Percentiles rank a stretch among this genome's conserved stretches.
Conservation (phyloP, 352 stramenopile species). For the Globisporangium viniferum region DNA sequence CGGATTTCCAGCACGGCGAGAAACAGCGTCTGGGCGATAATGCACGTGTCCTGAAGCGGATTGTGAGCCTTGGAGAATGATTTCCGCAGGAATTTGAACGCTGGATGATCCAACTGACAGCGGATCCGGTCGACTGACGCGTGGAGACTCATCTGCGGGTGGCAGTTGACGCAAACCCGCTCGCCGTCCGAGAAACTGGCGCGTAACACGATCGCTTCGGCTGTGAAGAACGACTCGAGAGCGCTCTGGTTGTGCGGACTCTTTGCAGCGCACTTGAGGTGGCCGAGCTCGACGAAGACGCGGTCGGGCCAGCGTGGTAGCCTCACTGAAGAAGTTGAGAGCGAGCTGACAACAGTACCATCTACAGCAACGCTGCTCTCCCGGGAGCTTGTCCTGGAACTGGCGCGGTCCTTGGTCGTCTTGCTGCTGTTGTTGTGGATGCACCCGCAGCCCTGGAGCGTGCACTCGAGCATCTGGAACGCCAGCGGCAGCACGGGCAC, state of each 20-base stretch:
- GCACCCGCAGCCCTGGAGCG: conserved; percentile 54
- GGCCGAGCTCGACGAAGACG: conserved; percentile 40
- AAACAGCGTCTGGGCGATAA: conserved; percentile 31
- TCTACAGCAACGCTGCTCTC: not conserved
- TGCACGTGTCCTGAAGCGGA: not conserved
- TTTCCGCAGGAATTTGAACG: conserved; percentile 18
- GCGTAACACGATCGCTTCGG: conserved; percentile 36
- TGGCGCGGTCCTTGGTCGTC: not conserved
- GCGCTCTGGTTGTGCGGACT: conserved; percentile 6
- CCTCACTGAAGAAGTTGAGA: not conserved
- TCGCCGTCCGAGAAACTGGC: conserved; percentile 53
- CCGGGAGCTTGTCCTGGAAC: not conserved
- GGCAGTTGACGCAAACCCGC: conserved; percentile 37
- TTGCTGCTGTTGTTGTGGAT: conserved; percentile 18
- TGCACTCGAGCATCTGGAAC: conserved; percentile 74
- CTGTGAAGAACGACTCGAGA: conserved; percentile 29
- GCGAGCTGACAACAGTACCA: not conserved
- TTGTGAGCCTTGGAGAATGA: not conserved
- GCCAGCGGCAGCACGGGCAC: conserved; percentile 57
- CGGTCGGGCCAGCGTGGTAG: conserved; percentile 29
- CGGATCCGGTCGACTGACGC: conserved; percentile 39
- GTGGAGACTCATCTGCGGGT: conserved; percentile 48
- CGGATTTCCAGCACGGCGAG: conserved; percentile 50
- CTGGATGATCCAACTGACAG: conserved; percentile 34
- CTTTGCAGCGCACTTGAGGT: conserved; percentile 23